These are phyloP conservation scores for Imleria badia DNA, from an alignment of 768 basidiomycete species.

Conservation along the genomic window DNA sequence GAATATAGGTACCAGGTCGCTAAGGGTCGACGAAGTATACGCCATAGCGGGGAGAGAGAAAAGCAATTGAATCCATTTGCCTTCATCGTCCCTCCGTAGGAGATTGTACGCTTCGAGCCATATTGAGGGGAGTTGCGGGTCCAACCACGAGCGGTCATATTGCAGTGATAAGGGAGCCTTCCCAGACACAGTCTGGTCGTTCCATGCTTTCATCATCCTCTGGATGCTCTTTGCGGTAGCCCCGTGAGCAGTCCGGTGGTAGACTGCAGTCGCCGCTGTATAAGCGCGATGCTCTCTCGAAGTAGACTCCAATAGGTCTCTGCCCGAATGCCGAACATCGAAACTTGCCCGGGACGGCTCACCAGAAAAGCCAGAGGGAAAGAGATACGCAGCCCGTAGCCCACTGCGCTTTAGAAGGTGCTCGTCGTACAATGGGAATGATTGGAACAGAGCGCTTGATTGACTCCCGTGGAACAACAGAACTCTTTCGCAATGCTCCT, in stretches of 20 bases:
- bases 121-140: constrained; percentile 9
- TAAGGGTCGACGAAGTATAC: constrained; percentile 19
- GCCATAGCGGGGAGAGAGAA: constrained; percentile 36
- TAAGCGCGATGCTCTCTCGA: constrained; percentile 19
- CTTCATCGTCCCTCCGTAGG: constrained; percentile 13
- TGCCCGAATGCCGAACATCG: constrained; percentile 13
- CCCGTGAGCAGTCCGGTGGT: not conserved
- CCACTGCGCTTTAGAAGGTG: constrained; percentile 22
- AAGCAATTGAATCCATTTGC: constrained; percentile 20
- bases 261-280: constrained; percentile 7
- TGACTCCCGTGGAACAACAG: constrained; percentile 10
- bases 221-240: not conserved
- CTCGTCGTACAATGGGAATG: constrained; percentile 6
- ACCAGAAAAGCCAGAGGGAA: constrained; percentile 10
- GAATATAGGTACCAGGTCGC: constrained; percentile 26
- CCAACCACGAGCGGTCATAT: constrained; percentile 33
- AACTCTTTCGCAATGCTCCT: constrained; percentile 25
- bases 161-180: constrained; percentile 8
- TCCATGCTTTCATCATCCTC: constrained; percentile 11
- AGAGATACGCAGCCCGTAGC: constrained; percentile 12
- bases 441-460: not conserved
- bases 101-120: constrained; percentile 33
- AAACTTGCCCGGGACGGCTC: not conserved
- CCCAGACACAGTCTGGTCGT: not conserved
- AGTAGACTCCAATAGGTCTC: constrained; percentile 1